Evolutionary conservation across 2,329 filamentous ascomycete genomes (phyloP).

Genomic region (Aschersonia sp.): DNA sequence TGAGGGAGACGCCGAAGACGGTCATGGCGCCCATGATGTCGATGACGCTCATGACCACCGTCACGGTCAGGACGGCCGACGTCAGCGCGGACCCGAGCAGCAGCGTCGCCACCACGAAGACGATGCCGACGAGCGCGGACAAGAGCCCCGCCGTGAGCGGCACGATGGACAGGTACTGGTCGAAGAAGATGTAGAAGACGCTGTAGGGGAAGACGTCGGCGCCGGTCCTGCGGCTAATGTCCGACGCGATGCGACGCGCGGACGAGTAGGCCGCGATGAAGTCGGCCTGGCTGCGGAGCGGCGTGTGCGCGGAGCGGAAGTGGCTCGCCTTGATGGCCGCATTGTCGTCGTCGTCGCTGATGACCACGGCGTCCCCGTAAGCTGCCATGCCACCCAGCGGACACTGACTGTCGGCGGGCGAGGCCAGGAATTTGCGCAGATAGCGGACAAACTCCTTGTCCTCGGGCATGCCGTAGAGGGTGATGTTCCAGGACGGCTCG

Average conservation of each 20-base stretch:
- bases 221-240: constrained; percentile 56
- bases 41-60: constrained; percentile 83
- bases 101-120: constrained; percentile 64
- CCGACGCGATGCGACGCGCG: constrained; percentile 72
- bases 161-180: constrained; percentile 84
- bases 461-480: constrained; percentile 81
- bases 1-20: constrained; percentile 72
- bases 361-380: constrained; percentile 71
- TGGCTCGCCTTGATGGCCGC: constrained; percentile 68
- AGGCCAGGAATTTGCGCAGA: constrained; percentile 64
- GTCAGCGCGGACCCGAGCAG: constrained; percentile 77
- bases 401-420: constrained; percentile 71
- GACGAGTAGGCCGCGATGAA: constrained; percentile 86
- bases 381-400: constrained; percentile 79
- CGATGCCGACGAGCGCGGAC: constrained; percentile 70
- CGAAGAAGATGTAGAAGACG: constrained; percentile 98
- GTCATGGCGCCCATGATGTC: constrained; percentile 96
- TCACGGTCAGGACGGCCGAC: constrained; percentile 66
- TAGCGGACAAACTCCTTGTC: constrained; percentile 84
- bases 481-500: constrained; percentile 75
- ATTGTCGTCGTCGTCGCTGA: constrained; percentile 52
- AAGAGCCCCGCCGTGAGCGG: constrained; percentile 66
- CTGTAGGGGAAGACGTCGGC: constrained; percentile 91
- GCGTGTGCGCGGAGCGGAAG: constrained; percentile 82
- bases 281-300: constrained; percentile 74